Conservation (phyloP, 2,329 filamentous ascomycete genomes). For the Pseudocercospora crystallina region DNA sequence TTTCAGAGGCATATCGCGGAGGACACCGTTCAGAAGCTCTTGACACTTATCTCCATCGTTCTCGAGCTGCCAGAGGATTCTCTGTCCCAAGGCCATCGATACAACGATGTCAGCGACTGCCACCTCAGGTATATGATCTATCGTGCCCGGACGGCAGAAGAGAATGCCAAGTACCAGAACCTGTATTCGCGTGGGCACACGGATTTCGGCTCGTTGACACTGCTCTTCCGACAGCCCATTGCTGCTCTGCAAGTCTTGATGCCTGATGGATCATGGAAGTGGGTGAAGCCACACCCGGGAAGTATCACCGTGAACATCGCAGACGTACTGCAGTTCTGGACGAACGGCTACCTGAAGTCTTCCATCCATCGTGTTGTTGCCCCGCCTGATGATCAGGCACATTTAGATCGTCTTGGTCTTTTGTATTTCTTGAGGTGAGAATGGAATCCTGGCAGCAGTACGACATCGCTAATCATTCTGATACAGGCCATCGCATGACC, state of each 20-base stretch:
- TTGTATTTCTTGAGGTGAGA: slow-evolving; percentile 41
- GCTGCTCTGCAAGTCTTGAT: slow-evolving; percentile 42
- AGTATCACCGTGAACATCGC: slow-evolving; percentile 45
- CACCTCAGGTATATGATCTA: slow-evolving; percentile 35
- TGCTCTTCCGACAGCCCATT: slow-evolving; percentile 44
- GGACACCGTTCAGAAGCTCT: slow-evolving; percentile 57
- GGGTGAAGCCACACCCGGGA: slow-evolving; percentile 41
- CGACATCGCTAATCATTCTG: not conserved
- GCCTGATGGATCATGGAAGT: slow-evolving; percentile 42
- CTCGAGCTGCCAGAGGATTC: slow-evolving; percentile 61
- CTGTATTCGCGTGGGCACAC: slow-evolving; percentile 40
- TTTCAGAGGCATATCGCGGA: slow-evolving; percentile 55
- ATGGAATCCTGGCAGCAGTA: not conserved
- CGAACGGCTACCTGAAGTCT: slow-evolving; percentile 48
- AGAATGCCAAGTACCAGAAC: slow-evolving; percentile 31
- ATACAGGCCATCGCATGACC: slow-evolving; percentile 28
- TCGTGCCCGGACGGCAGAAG: slow-evolving; percentile 28
- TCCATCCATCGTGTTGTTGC: slow-evolving; percentile 52
- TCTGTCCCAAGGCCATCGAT: slow-evolving; percentile 57
- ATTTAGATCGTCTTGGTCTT: slow-evolving; percentile 45
- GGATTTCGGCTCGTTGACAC: slow-evolving; percentile 45
- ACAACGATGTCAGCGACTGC: slow-evolving; percentile 49
- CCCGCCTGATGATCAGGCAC: slow-evolving; percentile 50
- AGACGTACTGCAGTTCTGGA: slow-evolving; percentile 42
- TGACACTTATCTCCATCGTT: slow-evolving; percentile 61